Conservation (phyloP, 768 basidiomycete genomes). For the Daedaleopsis nitida region DNA sequence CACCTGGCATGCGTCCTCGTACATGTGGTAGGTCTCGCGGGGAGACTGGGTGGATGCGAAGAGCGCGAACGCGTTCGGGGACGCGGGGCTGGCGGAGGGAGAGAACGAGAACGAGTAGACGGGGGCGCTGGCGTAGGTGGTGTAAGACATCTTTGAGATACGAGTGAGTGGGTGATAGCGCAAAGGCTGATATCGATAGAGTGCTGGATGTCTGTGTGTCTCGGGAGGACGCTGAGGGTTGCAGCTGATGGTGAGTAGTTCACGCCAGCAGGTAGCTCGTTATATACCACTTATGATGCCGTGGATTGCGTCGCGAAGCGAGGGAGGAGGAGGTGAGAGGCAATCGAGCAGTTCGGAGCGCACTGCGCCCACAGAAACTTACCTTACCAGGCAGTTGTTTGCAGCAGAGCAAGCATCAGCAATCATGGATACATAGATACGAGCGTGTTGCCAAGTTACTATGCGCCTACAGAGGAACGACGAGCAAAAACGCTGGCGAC, state of each 20-base stretch:
- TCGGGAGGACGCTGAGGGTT: constrained; percentile 1
- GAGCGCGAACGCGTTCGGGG: constrained; percentile 23
- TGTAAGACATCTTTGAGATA: constrained; percentile 18
- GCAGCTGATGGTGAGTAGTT: constrained; percentile 5
- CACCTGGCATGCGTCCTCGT: constrained; percentile 24
- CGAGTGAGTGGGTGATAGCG: neutral
- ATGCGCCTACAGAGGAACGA: no score
- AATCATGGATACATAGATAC: neutral
- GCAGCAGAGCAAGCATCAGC: neutral
- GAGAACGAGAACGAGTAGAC: constrained; percentile 20
- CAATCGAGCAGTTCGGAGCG: constrained; percentile 1
- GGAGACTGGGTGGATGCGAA: constrained; percentile 21
- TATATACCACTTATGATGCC: constrained; percentile 1
- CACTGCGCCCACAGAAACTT: neutral
- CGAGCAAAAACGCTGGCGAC: neutral
- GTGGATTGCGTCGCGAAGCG: constrained; percentile 12
- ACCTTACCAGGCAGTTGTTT: constrained; percentile 12
- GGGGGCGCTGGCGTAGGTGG: constrained; percentile 8
- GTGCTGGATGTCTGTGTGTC: constrained; percentile 1
- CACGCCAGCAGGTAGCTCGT: neutral
- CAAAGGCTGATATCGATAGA: constrained; percentile 2
- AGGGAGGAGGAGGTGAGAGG: neutral
- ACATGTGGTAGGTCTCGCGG: constrained; percentile 22
- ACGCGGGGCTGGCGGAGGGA: constrained; percentile 18
- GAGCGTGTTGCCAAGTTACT: no score